These are phyloP conservation scores for Gypsophila paniculata DNA, from an alignment of 179 eudicot genomes.

Conservation along the genomic window DNA sequence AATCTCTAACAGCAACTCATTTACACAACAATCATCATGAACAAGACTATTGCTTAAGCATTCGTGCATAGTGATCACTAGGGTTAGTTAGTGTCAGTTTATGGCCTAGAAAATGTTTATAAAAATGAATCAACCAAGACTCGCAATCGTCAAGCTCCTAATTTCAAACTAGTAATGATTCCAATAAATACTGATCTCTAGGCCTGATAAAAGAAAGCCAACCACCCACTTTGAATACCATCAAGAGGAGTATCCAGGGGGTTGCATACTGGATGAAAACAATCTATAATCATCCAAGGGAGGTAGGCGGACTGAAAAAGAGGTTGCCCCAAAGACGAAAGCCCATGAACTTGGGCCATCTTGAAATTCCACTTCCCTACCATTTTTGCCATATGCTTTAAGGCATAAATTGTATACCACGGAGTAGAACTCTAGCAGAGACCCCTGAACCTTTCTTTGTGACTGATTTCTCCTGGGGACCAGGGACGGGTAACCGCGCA, in stretches of 20 bases:
- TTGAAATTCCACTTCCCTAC: not conserved
- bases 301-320: not conserved
- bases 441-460: too few relatives aligned
- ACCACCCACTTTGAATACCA: not conserved
- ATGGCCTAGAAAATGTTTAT: not conserved
- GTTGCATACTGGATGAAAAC: not conserved
- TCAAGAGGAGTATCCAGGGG: not conserved
- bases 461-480: too few relatives aligned
- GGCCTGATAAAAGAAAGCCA: not conserved
- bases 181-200: too few relatives aligned
- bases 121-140: not conserved
- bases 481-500: too few relatives aligned
- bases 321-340: not conserved
- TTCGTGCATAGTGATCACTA: not conserved
- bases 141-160: not conserved
- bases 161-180: not conserved
- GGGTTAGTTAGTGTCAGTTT: slow-evolving; percentile 5
- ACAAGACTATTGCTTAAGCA: not conserved
- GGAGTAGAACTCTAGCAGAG: not conserved
- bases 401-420: not conserved
- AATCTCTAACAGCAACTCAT: not conserved
- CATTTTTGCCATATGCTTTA: not conserved
- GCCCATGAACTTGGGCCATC: not conserved
- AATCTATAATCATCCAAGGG: not conserved
- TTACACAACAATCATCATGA: not conserved